phyloP scores from a whole-genome alignment of 2,329 filamentous ascomycete species.

The Juglanconis sp. region DNA sequence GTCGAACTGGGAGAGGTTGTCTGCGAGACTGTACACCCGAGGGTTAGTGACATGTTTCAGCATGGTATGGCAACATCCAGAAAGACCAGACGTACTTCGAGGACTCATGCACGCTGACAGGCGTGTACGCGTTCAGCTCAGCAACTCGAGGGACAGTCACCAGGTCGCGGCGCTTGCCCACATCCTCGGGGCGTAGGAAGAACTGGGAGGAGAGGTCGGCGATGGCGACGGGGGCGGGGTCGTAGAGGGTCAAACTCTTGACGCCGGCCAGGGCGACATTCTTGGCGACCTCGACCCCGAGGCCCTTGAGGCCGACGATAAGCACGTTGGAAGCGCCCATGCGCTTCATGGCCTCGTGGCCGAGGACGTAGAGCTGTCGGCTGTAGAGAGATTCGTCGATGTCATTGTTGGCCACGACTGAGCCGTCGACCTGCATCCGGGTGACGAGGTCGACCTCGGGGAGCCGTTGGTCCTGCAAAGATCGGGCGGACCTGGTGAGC shows the following conservation, averaged over 20 bases:
- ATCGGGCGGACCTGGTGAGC: constrained; percentile 18
- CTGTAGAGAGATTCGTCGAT: constrained; percentile 75
- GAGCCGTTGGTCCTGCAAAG: constrained; percentile 47
- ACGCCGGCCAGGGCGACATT: constrained; percentile 97
- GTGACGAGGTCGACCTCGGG: constrained; percentile 61
- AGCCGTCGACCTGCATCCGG: constrained; percentile 63
- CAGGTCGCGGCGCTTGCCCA: constrained; percentile 85
- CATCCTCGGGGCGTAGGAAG: constrained; percentile 83
- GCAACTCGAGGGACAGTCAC: constrained; percentile 86
- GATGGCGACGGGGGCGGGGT: constrained; percentile 79
- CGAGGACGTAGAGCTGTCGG: constrained; percentile 68
- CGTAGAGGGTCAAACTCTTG: constrained; percentile 92
- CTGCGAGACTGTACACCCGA: constrained; percentile 56
- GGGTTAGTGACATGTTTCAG: constrained; percentile 14
- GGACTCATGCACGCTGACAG: constrained; percentile 72
- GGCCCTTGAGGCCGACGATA: constrained; percentile 83
- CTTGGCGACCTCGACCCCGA: constrained; percentile 98
- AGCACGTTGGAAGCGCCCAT: constrained; percentile 97
- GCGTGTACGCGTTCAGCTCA: constrained; percentile 95
- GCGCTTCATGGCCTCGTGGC: constrained; percentile 91
- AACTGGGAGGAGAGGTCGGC: constrained; percentile 95
- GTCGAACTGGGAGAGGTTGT: constrained; percentile 78
- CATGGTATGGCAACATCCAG: background rate
- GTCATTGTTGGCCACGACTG: constrained; percentile 51
- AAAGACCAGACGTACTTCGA: constrained; percentile 39